Conservation (phyloP, 2,329 filamentous ascomycete species). For the Nemania serpens region DNA sequence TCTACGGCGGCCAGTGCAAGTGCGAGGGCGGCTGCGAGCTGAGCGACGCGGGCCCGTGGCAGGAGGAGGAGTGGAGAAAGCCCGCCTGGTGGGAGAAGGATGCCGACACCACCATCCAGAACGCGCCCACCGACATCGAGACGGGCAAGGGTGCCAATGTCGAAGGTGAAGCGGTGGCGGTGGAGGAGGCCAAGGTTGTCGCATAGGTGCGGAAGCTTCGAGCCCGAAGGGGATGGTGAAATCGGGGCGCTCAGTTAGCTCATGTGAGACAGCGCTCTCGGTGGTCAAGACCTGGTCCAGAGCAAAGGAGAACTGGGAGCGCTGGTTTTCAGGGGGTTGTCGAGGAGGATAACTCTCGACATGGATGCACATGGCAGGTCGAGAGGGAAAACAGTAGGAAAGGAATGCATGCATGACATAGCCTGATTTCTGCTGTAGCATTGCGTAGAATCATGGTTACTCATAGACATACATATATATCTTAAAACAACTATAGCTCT, state of each 20-base stretch:
- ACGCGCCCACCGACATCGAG: conserved; percentile 38
- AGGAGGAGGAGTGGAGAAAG: conserved; percentile 68
- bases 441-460: neutral
- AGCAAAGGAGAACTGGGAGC: no score
- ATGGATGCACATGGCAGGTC: conserved; percentile 23
- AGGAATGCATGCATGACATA: conserved; percentile 7
- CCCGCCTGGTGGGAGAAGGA: conserved; percentile 68
- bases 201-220: conserved; percentile 13
- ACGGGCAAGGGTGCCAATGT: conserved; percentile 42
- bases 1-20: conserved; percentile 82
- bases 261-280: neutral
- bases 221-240: neutral
- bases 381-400: conserved; percentile 11
- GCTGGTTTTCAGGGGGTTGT: neutral
- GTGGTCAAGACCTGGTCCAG: no score
- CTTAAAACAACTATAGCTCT: neutral
- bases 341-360: neutral
- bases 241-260: neutral
- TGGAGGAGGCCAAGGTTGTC: conserved; percentile 18
- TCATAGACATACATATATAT: neutral
- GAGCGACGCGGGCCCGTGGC: conserved; percentile 92
- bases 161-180: conserved; percentile 14
- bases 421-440: neutral
- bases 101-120: conserved; percentile 40
- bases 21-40: conserved; percentile 83